Evolutionary conservation across 139 green algal genomes (phyloP).

Genomic region (Monoraphidium neglectum): DNA sequence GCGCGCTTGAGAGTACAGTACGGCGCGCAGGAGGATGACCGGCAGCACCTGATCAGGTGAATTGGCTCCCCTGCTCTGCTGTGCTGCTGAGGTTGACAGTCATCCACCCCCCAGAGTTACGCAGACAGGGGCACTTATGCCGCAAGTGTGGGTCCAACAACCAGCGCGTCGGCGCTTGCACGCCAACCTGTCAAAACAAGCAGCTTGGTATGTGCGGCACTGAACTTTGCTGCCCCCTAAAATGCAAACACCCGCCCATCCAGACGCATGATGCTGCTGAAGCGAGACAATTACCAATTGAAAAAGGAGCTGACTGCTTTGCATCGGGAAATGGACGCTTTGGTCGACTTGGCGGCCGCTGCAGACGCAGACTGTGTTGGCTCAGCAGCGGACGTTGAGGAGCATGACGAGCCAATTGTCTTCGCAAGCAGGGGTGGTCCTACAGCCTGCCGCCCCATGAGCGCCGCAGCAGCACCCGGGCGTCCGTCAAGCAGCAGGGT

Average conservation of each 20-base stretch:
- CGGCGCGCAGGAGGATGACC: constrained; percentile 30
- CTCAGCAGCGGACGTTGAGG: too few relatives aligned
- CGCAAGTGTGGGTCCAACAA: not conserved
- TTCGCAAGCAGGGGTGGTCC: too few relatives aligned
- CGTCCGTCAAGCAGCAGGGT: too few relatives aligned
- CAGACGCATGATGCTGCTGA: constrained; percentile 19
- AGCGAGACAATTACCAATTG: constrained; percentile 8
- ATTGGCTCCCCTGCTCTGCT: not conserved
- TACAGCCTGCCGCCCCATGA: too few relatives aligned
- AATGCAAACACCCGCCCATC: not conserved
- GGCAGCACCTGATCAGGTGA: constrained; percentile 28
- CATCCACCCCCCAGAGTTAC: not conserved
- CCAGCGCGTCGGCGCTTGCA: not conserved
- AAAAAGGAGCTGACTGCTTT: constrained; percentile 5
- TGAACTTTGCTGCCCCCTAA: not conserved
- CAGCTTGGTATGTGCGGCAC: not conserved
- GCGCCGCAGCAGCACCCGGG: too few relatives aligned
- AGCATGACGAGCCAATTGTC: too few relatives aligned
- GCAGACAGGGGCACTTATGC: not conserved
- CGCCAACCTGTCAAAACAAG: not conserved
- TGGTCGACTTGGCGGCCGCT: constrained; percentile 1
- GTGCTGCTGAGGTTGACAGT: not conserved
- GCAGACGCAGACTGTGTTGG: too few relatives aligned
- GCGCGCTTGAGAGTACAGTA: constrained; percentile 23
- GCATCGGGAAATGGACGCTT: constrained; percentile 20